Base-by-base conservation (phyloP, 1,284 basidiomycete species). In the Cerrena zonata region DNA sequence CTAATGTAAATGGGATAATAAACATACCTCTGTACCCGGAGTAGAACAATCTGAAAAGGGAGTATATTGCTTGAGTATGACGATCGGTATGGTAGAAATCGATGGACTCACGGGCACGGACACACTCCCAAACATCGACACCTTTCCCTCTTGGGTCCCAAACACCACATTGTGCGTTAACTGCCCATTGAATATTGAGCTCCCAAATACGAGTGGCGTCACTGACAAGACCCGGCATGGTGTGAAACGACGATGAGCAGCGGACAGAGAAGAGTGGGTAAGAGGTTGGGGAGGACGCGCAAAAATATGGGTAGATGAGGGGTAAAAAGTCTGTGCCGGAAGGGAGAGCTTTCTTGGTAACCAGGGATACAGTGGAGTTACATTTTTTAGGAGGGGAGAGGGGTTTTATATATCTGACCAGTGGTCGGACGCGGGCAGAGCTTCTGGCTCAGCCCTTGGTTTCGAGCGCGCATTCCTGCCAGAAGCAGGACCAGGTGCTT, bases 81-180 rank as follows among this genome's bases (percentile, higher is more conserved):
- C 43, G 43, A 52, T 2, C 48, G 41, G 21, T n/a, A 25, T 21
- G 43, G 27, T 41, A 47, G 39, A 48, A 36, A 48, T 37, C 24
- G 21, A 18, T 54, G 36, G 45, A 74, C 84, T 67, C 65, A 86
- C 84, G 84, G 58, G 78, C 73, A 64, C 72, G 66, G 46, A 85
- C 70, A 60, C 84, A 86, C 60, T 86, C 82, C 82, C 82, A 86
- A 49, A 86, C 75, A 53, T 84, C 81, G 39, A 86, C 84, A 30
- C 81, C 77, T 44, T 77, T 76, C 46, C 76, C 72, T 62, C 74
- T 75, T 23, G 76, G 65, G 65, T 86, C 79, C 84, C 83, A 86
- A 18, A 81, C 72, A 47, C 78, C 79, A 62, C 84, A 86, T 61
- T 86, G 84, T 51, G 77, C 76, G 62, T 77, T 74, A 42, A 80